Percentiles rank a stretch among this genome's conserved stretches.
Evolutionary conservation across 225 moss, liverwort and hornwort genomes (phyloP).

Genomic region (Polytrichum commune): DNA sequence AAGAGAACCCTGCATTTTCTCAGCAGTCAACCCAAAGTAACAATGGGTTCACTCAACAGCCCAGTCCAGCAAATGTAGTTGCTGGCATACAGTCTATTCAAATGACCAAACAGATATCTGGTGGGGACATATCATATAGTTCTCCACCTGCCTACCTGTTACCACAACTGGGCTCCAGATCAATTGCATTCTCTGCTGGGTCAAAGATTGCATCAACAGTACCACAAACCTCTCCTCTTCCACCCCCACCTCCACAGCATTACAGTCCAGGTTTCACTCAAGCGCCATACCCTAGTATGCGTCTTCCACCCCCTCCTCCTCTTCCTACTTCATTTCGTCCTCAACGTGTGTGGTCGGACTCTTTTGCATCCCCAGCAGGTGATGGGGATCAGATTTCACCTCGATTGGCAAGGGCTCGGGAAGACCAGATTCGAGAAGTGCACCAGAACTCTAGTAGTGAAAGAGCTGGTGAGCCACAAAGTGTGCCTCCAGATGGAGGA

Average conservation of each 20-base stretch:
- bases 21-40: conserved; percentile 34
- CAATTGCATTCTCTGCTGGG: conserved; percentile 26
- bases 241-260: conserved; percentile 24
- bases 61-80: conserved; percentile 18
- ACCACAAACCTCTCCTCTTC: conserved; percentile 34
- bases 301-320: conserved; percentile 45
- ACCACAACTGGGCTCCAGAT: conserved; percentile 31
- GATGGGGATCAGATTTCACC: conserved; percentile 41
- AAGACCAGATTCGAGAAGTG: conserved; percentile 47
- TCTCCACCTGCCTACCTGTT: not conserved
- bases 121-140: conserved; percentile 1
- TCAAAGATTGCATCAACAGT: conserved; percentile 21
- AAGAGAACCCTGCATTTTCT: conserved; percentile 24
- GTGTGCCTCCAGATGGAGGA: conserved; percentile 52
- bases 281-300: conserved; percentile 22
- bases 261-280: conserved; percentile 39
- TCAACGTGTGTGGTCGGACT: conserved; percentile 42
- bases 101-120: not conserved
- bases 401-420: conserved; percentile 34
- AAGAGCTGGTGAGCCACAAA: conserved; percentile 52
- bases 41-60: conserved; percentile 25
- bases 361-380: conserved; percentile 32
- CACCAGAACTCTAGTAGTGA: conserved; percentile 50
- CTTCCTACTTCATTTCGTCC: conserved; percentile 58
- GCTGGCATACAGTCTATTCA: conserved; percentile 2